Conservation (phyloP, 2,329 filamentous ascomycete genomes). For the Trichoderma guizhouense region DNA sequence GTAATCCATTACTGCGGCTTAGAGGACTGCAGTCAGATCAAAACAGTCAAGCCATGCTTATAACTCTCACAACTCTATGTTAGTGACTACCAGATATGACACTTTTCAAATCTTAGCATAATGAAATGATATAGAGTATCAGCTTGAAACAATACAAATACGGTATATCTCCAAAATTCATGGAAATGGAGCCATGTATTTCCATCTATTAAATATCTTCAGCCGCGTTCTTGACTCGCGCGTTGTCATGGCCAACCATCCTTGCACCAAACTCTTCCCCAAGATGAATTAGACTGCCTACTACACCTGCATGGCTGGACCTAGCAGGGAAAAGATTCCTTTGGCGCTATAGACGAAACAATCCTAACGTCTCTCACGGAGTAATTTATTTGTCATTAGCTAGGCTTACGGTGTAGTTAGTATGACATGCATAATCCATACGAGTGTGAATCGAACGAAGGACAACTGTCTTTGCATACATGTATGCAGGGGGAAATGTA, state of each 20-base stretch:
- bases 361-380: not conserved
- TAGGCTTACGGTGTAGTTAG: not conserved
- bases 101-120: too few species aligned
- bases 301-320: not conserved
- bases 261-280: not conserved
- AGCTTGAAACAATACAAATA: too few species aligned
- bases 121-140: too few species aligned
- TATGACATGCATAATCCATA: not conserved
- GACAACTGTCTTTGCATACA: not conserved
- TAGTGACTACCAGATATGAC: too few species aligned
- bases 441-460: not conserved
- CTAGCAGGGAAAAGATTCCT: not conserved
- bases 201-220: too few species aligned
- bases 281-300: not conserved
- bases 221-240: too few species aligned
- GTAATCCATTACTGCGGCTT: not conserved
- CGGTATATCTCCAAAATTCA: too few species aligned
- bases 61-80: too few species aligned
- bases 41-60: too few species aligned
- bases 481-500: not conserved
- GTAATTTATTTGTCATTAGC: not conserved
- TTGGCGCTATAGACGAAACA: not conserved
- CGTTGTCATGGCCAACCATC: not conserved
- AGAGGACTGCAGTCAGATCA: not conserved
- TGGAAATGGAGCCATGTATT: too few species aligned